Evolutionary conservation across 2,329 filamentous ascomycete genomes (phyloP).

Genomic region (Alternaria incomplexa): DNA sequence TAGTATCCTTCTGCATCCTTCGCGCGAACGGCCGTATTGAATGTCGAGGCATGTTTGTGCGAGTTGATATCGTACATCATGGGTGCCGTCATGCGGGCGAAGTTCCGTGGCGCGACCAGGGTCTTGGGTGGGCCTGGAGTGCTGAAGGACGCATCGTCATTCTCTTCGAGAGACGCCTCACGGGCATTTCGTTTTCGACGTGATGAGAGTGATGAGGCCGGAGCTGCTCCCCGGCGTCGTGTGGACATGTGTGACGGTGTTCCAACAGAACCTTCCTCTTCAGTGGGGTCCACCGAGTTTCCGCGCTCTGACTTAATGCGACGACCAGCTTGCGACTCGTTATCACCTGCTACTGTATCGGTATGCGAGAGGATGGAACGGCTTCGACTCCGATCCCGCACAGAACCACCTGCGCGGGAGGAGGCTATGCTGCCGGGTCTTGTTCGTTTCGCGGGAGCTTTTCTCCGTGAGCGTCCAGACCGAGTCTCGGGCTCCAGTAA

Average conservation of each 20-base stretch:
- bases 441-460: constrained; percentile 33
- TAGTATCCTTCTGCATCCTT: constrained; percentile 59
- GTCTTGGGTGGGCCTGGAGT: constrained; percentile 35
- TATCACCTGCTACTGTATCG: constrained; percentile 50
- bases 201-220: constrained; percentile 32
- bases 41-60: constrained; percentile 60
- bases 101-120: constrained; percentile 56
- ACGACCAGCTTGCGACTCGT: constrained; percentile 46
- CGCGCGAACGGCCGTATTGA: constrained; percentile 56
- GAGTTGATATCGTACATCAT: constrained; percentile 59
- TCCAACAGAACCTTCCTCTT: constrained; percentile 39
- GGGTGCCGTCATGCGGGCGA: constrained; percentile 54
- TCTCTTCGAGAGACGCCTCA: constrained; percentile 40
- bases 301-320: constrained; percentile 57
- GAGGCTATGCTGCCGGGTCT: constrained; percentile 54
- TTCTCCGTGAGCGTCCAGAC: constrained; percentile 40
- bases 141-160: constrained; percentile 33
- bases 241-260: constrained; percentile 41
- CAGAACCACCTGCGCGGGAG: constrained; percentile 53
- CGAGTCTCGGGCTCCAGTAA: constrained; percentile 35
- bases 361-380: constrained; percentile 56
- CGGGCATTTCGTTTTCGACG: constrained; percentile 53
- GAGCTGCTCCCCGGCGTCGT: constrained; percentile 33
- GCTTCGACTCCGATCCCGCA: constrained; percentile 55
- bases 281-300: constrained; percentile 52